Conservation (phyloP, 495 filamentous ascomycete species). For the Podospora pseudocomata region DNA sequence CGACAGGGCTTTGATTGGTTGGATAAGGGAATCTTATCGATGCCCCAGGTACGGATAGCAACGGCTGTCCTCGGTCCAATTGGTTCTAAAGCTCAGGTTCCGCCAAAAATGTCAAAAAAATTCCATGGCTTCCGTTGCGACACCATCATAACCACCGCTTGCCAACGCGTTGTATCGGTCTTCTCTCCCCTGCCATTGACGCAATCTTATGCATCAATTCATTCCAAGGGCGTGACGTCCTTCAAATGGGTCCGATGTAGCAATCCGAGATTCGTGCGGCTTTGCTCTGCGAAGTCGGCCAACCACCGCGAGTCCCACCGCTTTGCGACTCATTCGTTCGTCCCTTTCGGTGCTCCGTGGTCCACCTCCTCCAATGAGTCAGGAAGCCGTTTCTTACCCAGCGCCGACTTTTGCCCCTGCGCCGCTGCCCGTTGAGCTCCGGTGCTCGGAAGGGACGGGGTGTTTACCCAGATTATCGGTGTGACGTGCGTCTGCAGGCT, state of each 20-base stretch:
- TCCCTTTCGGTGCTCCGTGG: background rate
- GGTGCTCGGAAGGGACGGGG: slow-evolving; percentile 4
- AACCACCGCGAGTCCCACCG: slow-evolving; percentile 5
- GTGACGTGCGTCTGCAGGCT: background rate
- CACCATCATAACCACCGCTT: slow-evolving; percentile 10
- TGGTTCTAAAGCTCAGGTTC: slow-evolving; percentile 1
- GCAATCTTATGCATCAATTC: slow-evolving; percentile 14
- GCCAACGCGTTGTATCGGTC: slow-evolving; percentile 21
- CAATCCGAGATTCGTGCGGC: slow-evolving; percentile 3
- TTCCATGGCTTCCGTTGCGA: slow-evolving; percentile 11
- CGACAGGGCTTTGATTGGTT: slow-evolving; percentile 19
- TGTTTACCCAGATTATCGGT: background rate
- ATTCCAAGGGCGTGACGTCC: background rate
- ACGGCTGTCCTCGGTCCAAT: slow-evolving; percentile 32
- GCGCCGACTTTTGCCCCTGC: background rate
- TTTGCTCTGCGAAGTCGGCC: slow-evolving; percentile 3
- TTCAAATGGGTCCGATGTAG: background rate
- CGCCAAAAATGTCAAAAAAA: slow-evolving; percentile 7
- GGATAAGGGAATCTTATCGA: slow-evolving; percentile 6
- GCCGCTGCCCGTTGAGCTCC: slow-evolving; percentile 2
- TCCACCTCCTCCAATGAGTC: slow-evolving; percentile 13
- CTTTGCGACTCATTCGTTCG: slow-evolving; percentile 16
- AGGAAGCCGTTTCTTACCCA: slow-evolving; percentile 3
- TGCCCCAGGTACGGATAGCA: slow-evolving; percentile 21
- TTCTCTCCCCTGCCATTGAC: slow-evolving; percentile 3